phyloP scores from a whole-genome alignment of 1,284 basidiomycete species.

The Ganoderma boninense region DNA sequence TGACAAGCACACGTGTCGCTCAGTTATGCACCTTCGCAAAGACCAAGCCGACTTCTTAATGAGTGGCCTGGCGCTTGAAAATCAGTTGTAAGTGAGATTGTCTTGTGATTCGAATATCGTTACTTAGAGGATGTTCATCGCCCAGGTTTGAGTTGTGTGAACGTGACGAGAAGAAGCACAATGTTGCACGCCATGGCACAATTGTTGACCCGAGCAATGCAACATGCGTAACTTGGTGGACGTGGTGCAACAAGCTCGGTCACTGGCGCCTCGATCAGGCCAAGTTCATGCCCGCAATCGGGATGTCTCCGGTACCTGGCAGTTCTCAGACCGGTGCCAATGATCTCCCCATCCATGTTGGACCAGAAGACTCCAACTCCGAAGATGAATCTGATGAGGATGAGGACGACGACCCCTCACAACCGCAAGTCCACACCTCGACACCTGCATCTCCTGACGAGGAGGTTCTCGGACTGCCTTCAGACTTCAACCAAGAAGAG shows the following conservation, averaged over 20 bases:
- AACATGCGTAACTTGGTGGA: background rate
- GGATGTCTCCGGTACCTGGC: background rate
- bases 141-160: background rate
- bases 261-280: background rate
- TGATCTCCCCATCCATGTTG: too few relatives aligned
- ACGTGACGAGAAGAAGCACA: background rate
- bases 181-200: background rate
- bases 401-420: background rate
- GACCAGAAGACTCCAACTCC: too few relatives aligned
- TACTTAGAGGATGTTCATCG: background rate
- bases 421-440: too few relatives aligned
- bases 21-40: background rate
- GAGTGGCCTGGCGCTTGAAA: background rate
- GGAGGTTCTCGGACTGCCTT: conserved; percentile 11
- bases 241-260: background rate
- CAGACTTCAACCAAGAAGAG: conserved; percentile 7
- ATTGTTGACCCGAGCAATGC: background rate
- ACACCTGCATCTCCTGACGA: background rate
- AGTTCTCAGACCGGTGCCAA: too few relatives aligned
- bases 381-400: too few relatives aligned
- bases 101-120: background rate
- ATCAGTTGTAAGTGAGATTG: background rate
- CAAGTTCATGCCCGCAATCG: background rate
- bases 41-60: background rate
- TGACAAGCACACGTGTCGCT: background rate